phyloP scores from a whole-genome alignment of 495 filamentous ascomycete species.

The Aspergillus bertholletiae region DNA sequence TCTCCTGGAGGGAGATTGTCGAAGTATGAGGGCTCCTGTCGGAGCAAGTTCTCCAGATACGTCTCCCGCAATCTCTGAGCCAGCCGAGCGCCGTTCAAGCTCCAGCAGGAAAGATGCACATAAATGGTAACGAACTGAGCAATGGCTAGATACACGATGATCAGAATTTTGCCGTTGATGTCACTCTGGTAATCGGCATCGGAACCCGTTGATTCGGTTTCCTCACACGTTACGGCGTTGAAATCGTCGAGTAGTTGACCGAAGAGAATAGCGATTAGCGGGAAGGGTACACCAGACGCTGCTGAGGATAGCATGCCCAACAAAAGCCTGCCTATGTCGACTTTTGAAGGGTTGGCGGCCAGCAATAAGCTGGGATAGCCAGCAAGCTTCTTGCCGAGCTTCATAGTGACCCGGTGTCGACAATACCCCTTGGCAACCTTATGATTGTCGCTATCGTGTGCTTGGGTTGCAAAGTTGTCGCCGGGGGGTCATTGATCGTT shows the following conservation, averaged over 20 bases:
- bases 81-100: slow-evolving; percentile 56
- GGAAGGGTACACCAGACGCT: slow-evolving; percentile 62
- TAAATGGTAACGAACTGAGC: slow-evolving; percentile 60
- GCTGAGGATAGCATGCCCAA: slow-evolving; percentile 51
- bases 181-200: too few relatives aligned
- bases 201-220: slow-evolving; percentile 8
- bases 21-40: slow-evolving; percentile 57
- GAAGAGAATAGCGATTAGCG: slow-evolving; percentile 65
- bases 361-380: slow-evolving; percentile 41
- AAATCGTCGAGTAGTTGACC: slow-evolving; percentile 60
- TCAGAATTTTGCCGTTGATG: slow-evolving; percentile 13
- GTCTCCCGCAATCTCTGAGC: slow-evolving; percentile 54
- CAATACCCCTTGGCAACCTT: too few relatives aligned
- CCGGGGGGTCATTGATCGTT: not conserved
- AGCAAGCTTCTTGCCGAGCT: slow-evolving; percentile 29
- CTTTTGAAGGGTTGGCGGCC: slow-evolving; percentile 33
- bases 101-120: slow-evolving; percentile 51
- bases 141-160: slow-evolving; percentile 51
- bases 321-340: slow-evolving; percentile 47
- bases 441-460: not conserved
- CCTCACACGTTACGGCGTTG: slow-evolving; percentile 30
- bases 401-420: slow-evolving; percentile 19
- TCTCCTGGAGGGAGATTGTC: slow-evolving; percentile 51
- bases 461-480: not conserved
- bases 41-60: slow-evolving; percentile 54